A percentile compares a stretch with the other conserved stretches of the same genome.
Conservation (phyloP, 1,284 basidiomycete species). For the Amylostereum areolatum region DNA sequence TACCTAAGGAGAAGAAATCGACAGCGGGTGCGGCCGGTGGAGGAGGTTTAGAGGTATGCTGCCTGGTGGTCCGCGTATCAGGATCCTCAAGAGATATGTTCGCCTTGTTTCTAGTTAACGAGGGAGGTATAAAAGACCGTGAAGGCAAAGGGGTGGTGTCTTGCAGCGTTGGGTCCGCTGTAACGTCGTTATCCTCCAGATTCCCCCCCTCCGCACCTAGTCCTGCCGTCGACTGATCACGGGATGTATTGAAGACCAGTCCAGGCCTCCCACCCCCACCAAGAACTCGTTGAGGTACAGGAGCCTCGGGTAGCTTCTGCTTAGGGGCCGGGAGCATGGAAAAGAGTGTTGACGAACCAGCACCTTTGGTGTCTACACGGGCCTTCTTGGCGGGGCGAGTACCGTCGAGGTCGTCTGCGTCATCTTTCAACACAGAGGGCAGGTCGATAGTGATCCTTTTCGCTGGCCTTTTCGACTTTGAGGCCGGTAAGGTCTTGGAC, state of each 20-base stretch:
- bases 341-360: constrained; percentile 59
- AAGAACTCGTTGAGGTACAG: constrained; percentile 47
- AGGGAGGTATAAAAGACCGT: constrained; percentile 50
- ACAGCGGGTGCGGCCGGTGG: constrained; percentile 34
- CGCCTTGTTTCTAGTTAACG: constrained; percentile 48
- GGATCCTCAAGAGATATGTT: constrained; percentile 57
- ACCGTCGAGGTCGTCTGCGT: constrained; percentile 33
- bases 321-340: constrained; percentile 75
- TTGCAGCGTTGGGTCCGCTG: too few relatives aligned
- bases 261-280: constrained; percentile 59
- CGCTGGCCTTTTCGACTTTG: constrained; percentile 32
- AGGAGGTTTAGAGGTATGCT: constrained; percentile 16
- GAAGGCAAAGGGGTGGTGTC: too few relatives aligned
- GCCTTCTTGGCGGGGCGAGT: constrained; percentile 55
- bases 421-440: constrained; percentile 41
- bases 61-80: constrained; percentile 22
- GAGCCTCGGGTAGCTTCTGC: constrained; percentile 37
- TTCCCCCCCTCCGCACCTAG: too few relatives aligned
- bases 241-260: constrained; percentile 45
- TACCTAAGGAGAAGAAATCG: constrained; percentile 66
- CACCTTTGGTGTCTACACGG: constrained; percentile 41
- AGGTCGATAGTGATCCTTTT: constrained; percentile 72
- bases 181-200: too few relatives aligned
- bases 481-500: constrained; percentile 25
- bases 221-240: too few relatives aligned